Conservation (phyloP, 228 moss, liverwort and hornwort genomes). For the Sphagnum magellanicum region DNA sequence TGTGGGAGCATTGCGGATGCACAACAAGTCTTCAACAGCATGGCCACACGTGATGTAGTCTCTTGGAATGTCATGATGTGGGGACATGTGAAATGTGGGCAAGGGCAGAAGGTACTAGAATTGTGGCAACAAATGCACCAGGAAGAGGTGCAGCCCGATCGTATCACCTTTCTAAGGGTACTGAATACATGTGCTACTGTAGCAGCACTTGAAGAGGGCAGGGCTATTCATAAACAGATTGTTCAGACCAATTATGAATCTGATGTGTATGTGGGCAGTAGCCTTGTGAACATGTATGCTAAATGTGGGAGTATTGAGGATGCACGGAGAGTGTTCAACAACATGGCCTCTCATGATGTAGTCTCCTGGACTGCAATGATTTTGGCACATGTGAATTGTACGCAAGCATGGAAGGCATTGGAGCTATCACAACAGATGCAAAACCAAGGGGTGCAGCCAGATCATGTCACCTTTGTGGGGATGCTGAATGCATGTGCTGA, state of each 20-base stretch:
- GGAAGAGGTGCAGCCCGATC: constrained; percentile 22
- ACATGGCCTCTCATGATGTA: neutral
- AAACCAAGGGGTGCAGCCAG: neutral
- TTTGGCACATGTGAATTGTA: neutral
- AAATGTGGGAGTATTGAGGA: constrained; percentile 2
- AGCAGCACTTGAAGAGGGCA: neutral
- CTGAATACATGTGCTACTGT: constrained; percentile 1
- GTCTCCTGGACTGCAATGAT: constrained; percentile 2
- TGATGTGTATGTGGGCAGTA: neutral
- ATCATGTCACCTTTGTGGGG: neutral
- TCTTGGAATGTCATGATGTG: neutral
- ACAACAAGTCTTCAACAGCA: neutral
- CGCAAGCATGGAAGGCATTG: neutral
- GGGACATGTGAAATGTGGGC: neutral
- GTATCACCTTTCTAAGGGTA: constrained; percentile 13
- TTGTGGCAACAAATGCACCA: constrained; percentile 13
- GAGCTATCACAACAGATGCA: neutral
- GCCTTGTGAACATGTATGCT: constrained; percentile 3
- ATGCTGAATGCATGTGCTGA: neutral
- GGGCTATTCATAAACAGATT: neutral
- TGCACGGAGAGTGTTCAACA: neutral
- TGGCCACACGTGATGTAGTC: neutral
- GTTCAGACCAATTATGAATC: neutral
- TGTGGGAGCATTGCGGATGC: constrained; percentile 1
- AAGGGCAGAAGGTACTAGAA: neutral